Evolutionary conservation across 768 basidiomycete species (phyloP), one percentile per base, ranked within the genome.

Genomic region (Asterophora lycoperdoides): DNA sequence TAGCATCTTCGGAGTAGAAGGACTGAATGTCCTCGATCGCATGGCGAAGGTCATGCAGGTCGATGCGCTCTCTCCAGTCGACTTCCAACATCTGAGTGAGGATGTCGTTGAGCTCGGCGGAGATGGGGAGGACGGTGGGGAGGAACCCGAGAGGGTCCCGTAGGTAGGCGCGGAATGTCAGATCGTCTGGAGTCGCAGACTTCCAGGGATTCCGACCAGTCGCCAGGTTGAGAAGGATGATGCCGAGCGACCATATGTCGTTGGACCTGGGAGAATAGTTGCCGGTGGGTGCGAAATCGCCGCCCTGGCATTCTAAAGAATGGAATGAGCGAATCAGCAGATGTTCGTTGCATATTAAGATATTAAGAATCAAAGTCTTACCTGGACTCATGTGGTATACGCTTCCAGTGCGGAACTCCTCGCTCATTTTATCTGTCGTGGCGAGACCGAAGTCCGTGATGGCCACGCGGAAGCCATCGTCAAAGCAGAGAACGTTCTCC

Each of bases 341-440:
- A 6, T 19, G 28, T 37, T 41, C 30, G 30, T 32, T 13, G 3
- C 9, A 29, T 5, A 29, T 5, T 29, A 9, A 5, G 23, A 13
- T 4, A 23, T 26, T 9, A 14, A 19, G 14, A 18, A 11, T 9
- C 18, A 29, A 7, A 15, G 5, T 17, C 77, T 42, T 66, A 84
- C 89, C 92, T 69, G 94, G 95, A 60, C 91, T 93, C 88, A 98
- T 94, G 69, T 96, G 95, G 68, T 93, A 96, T 8, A 94, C 83
- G 60, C 90, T 93, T 19, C 94, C 94, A 41, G 93, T 96, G 48
- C 91, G 83, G 67, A 93, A 94, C 65, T 98, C 94, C 49, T 80
- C 80, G 59, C 90, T 93, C 52, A 80, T 71, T 62, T 79, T 81
- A 51, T 96, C 92, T 18, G 87, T 87, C 8, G 94, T 96, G 4